Evolutionary conservation across 1,284 basidiomycete genomes (phyloP).

Genomic region (Pisolithus thermaeus): DNA sequence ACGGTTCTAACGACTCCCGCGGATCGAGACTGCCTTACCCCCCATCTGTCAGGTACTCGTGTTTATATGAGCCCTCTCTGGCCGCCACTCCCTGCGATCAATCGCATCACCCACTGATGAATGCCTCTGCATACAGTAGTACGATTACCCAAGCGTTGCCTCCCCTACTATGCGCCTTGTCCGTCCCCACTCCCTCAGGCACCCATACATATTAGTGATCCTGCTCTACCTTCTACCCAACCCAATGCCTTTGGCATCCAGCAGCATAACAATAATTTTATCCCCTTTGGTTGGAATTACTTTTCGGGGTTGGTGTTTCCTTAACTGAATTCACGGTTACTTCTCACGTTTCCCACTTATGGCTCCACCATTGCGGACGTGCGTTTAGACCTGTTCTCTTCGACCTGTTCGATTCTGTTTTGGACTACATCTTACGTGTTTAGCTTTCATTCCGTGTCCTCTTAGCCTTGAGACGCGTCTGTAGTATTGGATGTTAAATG

Average conservation of each 20-base stretch:
- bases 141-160: conserved; percentile 34
- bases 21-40: conserved; percentile 69
- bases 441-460: too few species aligned
- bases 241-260: conserved; percentile 31
- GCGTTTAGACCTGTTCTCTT: too few species aligned
- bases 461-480: too few species aligned
- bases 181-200: conserved; percentile 28
- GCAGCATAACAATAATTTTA: conserved; percentile 29
- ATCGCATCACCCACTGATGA: conserved; percentile 33
- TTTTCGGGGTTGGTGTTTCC: too few species aligned
- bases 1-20: conserved; percentile 54
- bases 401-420: too few species aligned
- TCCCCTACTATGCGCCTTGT: conserved; percentile 33
- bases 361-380: too few species aligned
- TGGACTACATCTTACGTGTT: too few species aligned
- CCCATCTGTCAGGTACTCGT: conserved; percentile 59
- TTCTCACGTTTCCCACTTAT: too few species aligned
- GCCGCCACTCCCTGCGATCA: conserved; percentile 44
- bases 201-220: conserved; percentile 31
- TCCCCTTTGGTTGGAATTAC: conserved; percentile 38
- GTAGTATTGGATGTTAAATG: too few species aligned
- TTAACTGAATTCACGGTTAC: too few species aligned
- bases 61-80: conserved; percentile 58
- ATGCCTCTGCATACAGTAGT: conserved; percentile 33
- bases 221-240: conserved; percentile 25